Base-by-base conservation (phyloP, 176 grass and related monocot species). In the Avena sativa region DNA sequence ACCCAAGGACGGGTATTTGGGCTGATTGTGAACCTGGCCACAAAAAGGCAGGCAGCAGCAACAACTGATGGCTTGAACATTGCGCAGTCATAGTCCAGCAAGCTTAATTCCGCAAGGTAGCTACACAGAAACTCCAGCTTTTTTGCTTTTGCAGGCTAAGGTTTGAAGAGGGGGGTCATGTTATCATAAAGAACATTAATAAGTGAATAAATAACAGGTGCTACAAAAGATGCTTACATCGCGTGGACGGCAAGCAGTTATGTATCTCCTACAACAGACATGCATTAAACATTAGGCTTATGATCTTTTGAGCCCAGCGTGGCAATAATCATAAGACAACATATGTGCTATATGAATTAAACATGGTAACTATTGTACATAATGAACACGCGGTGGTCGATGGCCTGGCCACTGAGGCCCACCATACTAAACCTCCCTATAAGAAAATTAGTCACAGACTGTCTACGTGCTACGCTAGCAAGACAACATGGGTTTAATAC, bases 41-140 rank as follows among this genome's bases (percentile, higher is more conserved):
- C 16, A 81, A 90, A 92, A 50, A 95, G 53, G 67, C 88, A 82
- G 19, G 90, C 91, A 81, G 90, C 93, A 84, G 93, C 90, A 60
- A 79, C 59, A 62, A 84, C 47, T 25, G 93, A 95, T 77, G 93
- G 88, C 20, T 90, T 78, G 57, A 90, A 95, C 75, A 50, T 65
- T 71, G 88, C 36, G 20, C 88, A 90, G 20, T 56, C 79, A 19
- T 88, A 81, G 79, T 95, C 83, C 48, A 90, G 12, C 83, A 95
- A 86, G 68, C 93, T 95, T 81, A 92, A 84, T 71, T 95, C 93
- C 16, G 88, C 93, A 66, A 95, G 93, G 73, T 92, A 95, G 77
- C 63, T 92, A 12, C 77, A 70, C 83, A 90, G 19, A 19, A 80
- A 86, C 52, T 90, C 90, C 74, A 95, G 75, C 50, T 21, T 79